phyloP scores from a whole-genome alignment of 2,329 filamentous ascomycete species.

The Aspergillus novoparasiticus region DNA sequence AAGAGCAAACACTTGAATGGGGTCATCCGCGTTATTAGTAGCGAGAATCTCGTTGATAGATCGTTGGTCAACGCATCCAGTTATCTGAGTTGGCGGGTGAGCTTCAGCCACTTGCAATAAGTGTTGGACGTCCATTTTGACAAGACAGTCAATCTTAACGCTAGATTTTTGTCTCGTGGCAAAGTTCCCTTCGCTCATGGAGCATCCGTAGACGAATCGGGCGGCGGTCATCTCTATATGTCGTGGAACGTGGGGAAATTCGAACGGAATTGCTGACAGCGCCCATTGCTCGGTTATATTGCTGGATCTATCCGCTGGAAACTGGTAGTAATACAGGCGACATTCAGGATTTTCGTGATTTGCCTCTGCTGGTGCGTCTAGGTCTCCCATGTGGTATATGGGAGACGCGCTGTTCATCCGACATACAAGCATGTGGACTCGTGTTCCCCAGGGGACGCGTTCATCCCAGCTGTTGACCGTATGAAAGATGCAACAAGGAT shows the following conservation, averaged over 20 bases:
- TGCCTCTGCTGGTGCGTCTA: slow-evolving; percentile 58
- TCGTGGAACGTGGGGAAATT: slow-evolving; percentile 65
- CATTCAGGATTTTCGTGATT: slow-evolving; percentile 56
- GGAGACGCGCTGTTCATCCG: slow-evolving; percentile 67
- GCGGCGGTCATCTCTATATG: slow-evolving; percentile 59
- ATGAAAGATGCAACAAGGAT: slow-evolving; percentile 70
- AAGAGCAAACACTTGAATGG: slow-evolving; percentile 64
- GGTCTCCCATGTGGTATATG: slow-evolving; percentile 66
- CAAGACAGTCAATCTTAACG: slow-evolving; percentile 14
- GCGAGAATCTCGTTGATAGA: slow-evolving; percentile 56
- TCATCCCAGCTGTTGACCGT: slow-evolving; percentile 72
- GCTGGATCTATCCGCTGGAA: slow-evolving; percentile 33
- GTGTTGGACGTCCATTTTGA: slow-evolving; percentile 10
- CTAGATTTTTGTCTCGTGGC: neutral
- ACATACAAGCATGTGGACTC: slow-evolving; percentile 67
- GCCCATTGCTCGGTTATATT: slow-evolving; percentile 65
- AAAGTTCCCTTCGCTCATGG: slow-evolving; percentile 44
- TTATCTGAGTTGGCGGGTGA: slow-evolving; percentile 52
- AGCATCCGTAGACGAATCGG: slow-evolving; percentile 69
- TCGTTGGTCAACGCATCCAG: slow-evolving; percentile 64
- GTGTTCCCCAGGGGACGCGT: slow-evolving; percentile 30
- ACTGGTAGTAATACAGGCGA: slow-evolving; percentile 69
- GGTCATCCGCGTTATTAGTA: slow-evolving; percentile 51
- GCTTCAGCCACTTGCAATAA: slow-evolving; percentile 52
- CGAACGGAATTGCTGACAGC: slow-evolving; percentile 65